phyloP scores from a whole-genome alignment of 169 alveolate species.

The Besnoitia besnoiti region DNA sequence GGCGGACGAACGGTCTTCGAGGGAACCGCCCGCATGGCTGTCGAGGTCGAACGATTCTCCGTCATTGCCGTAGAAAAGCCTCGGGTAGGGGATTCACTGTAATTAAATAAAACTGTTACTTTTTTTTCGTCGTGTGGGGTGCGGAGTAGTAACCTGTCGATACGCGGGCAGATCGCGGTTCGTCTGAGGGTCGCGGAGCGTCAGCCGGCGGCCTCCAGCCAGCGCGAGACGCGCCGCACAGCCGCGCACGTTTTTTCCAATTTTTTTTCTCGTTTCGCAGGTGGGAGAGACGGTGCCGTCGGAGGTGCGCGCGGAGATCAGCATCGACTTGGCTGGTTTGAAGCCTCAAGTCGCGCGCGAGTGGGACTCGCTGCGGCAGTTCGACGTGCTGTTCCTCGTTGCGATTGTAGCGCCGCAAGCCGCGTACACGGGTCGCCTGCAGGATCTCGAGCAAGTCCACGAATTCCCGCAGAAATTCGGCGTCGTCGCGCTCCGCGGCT shows the following conservation, averaged over 20 bases:
- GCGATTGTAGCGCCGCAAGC: constrained; percentile 44
- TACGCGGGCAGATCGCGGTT: too few relatives aligned
- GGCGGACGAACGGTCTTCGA: constrained; percentile 50
- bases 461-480: constrained; percentile 66
- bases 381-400: constrained; percentile 58
- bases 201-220: too few relatives aligned
- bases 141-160: background rate
- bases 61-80: constrained; percentile 66
- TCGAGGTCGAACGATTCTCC: constrained; percentile 52
- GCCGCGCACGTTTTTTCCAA: background rate
- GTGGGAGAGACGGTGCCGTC: constrained; percentile 70
- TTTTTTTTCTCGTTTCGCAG: background rate
- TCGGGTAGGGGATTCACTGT: background rate
- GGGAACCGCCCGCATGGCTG: constrained; percentile 67
- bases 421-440: background rate
- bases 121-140: background rate
- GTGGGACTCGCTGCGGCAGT: constrained; percentile 65
- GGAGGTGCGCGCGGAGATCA: constrained; percentile 72
- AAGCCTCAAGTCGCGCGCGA: constrained; percentile 43
- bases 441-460: constrained; percentile 14
- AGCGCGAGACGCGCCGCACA: too few relatives aligned
- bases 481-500: constrained; percentile 67
- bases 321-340: constrained; percentile 23
- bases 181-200: too few relatives aligned
- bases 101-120: background rate